Base-by-base conservation (phyloP, 2,329 filamentous ascomycete species). In the Beauveria varroae region DNA sequence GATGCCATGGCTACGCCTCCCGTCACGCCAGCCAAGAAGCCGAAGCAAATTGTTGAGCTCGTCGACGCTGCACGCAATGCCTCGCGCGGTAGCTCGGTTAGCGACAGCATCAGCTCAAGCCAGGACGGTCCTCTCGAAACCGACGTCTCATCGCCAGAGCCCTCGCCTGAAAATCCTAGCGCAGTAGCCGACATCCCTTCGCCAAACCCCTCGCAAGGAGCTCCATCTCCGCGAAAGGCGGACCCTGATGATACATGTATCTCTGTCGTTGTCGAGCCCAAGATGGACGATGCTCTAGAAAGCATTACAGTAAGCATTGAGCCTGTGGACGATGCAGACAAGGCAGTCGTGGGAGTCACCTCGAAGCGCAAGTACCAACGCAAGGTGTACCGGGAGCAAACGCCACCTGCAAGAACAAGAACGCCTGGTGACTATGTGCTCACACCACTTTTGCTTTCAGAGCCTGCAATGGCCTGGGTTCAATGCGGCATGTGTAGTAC, bases 401-500 rank as follows among this genome's bases (percentile, higher is more conserved):
- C 69, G 16, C 71, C 70, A 26, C 73, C 71, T 8, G 67, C 71
- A 1, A 69, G 69, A 12, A 55, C 71, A 10, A 86, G 90, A 37
- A 76, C 78, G 0, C 88, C 88, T 0, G 89, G 90, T 1, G 90
- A 95, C 74, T 98, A 98, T 74, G 87, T 90, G 34, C 85, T 93
- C 22, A 96, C 91, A 0, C 82, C 86, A 0, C 79, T 87, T 14
- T 81, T 97, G 0, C 84, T 97, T 1, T 86, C 86, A 0, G 87
- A 92, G 64, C 86, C 88, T 0, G 79, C 76, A 79, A 92, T 79
- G 79, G 91, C 80, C 70, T 98, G 93, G 93, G 90, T 96, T 50
- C 85, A 91, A 64, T 99, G 95, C 75, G 90, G 86, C 57, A 91
- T 89, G 28, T 99, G 95, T 75, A 83, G 85, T 55, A 82, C 82